Conservation (phyloP, 805 yeast species). For the Yamadazyma laniorum region DNA sequence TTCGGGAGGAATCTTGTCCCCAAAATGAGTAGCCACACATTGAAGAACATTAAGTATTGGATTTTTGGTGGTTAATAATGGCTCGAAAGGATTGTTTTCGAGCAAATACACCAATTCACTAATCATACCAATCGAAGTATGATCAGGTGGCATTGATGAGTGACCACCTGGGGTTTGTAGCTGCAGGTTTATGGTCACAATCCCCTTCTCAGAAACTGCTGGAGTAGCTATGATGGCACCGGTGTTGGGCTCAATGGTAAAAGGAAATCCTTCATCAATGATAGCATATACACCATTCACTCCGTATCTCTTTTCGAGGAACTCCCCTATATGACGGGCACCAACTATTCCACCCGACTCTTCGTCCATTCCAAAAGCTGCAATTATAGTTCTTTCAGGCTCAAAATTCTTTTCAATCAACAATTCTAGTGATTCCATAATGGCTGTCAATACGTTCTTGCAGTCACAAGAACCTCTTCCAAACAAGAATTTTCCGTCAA, state of each 20-base stretch:
- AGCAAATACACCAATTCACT: conserved; percentile 55
- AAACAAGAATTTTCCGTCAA: conserved; percentile 63
- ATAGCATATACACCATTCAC: conserved; percentile 56
- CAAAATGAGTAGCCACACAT: conserved; percentile 58
- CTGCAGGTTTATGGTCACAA: conserved; percentile 46
- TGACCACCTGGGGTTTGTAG: conserved; percentile 74
- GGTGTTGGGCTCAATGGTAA: conserved; percentile 30
- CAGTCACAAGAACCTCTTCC: conserved; percentile 82
- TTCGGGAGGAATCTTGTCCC: conserved; percentile 20
- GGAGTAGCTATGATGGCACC: conserved; percentile 55
- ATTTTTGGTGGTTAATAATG: conserved; percentile 49
- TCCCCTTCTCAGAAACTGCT: conserved; percentile 47
- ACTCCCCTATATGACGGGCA: conserved; percentile 51
- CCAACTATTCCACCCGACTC: conserved; percentile 66
- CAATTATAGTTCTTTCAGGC: conserved; percentile 62
- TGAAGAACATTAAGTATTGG: conserved; percentile 59
- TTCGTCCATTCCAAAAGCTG: conserved; percentile 79
- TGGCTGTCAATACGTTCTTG: conserved; percentile 64
- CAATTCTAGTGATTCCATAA: conserved; percentile 66
- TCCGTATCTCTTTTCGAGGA: conserved; percentile 56
- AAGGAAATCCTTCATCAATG: conserved; percentile 63
- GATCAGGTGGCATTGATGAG: conserved; percentile 77
- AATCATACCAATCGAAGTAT: conserved; percentile 74
- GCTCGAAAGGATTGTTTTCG: conserved; percentile 55
- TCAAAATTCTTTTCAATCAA: conserved; percentile 46